Percentiles rank a stretch among this genome's conserved stretches.
Conservation (phyloP, 139 green algal species). For the Yamagishiella unicocca region DNA sequence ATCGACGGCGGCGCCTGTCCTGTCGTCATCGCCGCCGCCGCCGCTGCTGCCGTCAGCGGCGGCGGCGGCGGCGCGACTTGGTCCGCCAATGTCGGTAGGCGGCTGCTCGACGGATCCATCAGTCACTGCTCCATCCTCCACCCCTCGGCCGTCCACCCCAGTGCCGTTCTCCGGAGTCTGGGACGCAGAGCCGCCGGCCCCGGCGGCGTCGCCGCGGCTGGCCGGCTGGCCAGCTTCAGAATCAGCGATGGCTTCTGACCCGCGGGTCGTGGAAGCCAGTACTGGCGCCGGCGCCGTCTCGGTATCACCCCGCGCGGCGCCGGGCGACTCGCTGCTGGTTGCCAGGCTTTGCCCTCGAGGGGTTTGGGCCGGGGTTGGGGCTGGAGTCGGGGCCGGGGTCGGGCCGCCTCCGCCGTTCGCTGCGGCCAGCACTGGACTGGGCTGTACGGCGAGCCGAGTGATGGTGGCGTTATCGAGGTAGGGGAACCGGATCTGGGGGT, state of each 20-base stretch:
- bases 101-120: too few relatives aligned
- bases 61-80: not conserved
- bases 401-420: not conserved
- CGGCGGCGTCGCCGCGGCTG: not conserved
- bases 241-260: not conserved
- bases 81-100: too few relatives aligned
- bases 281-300: too few relatives aligned
- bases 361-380: too few relatives aligned
- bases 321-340: too few relatives aligned
- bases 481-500: constrained; percentile 47
- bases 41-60: not conserved
- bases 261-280: constrained; percentile 6
- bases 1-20: not conserved
- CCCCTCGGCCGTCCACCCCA: too few relatives aligned
- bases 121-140: too few relatives aligned
- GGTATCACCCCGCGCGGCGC: too few relatives aligned
- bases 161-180: too few relatives aligned
- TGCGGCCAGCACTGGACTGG: not conserved
- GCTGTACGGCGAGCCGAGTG: constrained; percentile 15
- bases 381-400: too few relatives aligned
- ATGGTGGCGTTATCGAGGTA: constrained; percentile 57
- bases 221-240: too few relatives aligned
- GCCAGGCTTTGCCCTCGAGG: too few relatives aligned
- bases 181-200: not conserved
- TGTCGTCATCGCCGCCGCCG: not conserved